phyloP scores from a whole-genome alignment of 805 yeast species.

The Myxozyma neglecta region DNA sequence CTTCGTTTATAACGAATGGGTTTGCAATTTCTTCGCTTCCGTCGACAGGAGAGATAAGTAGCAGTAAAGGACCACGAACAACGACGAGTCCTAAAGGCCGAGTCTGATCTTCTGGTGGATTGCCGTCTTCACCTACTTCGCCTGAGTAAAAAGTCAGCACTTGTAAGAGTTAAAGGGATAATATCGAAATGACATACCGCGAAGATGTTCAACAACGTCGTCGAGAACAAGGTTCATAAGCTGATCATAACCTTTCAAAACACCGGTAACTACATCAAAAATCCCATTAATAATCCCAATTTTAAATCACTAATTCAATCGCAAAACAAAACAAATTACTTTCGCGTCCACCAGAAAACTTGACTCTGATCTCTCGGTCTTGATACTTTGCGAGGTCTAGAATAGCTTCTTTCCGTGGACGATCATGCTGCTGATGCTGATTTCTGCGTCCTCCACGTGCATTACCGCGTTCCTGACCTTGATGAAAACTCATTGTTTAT shows the following conservation, averaged over 20 bases:
- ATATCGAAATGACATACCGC: constrained; percentile 43
- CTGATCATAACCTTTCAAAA: constrained; percentile 88
- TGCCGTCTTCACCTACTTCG: constrained; percentile 63
- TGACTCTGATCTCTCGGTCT: constrained; percentile 71
- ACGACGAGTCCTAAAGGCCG: constrained; percentile 77
- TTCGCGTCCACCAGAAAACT: constrained; percentile 82
- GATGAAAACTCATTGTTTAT: constrained; percentile 5
- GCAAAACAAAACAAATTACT: constrained; percentile 30
- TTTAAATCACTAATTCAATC: not conserved
- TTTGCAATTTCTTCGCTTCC: constrained; percentile 71
- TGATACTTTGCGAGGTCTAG: constrained; percentile 74
- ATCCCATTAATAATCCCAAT: not conserved
- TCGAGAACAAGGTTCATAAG: constrained; percentile 80
- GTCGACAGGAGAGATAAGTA: constrained; percentile 67
- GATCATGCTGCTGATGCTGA: constrained; percentile 45
- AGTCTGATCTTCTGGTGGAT: constrained; percentile 52
- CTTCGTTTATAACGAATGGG: constrained; percentile 52
- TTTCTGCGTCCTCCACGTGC: constrained; percentile 5
- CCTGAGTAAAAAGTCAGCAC: constrained; percentile 16
- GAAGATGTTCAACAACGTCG: constrained; percentile 61
- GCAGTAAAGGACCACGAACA: constrained; percentile 78
- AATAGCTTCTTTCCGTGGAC: constrained; percentile 90
- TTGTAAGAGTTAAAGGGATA: not conserved
- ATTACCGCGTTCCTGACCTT: constrained; percentile 6
- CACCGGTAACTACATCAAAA: constrained; percentile 55